These are phyloP conservation scores for Sarocladium brachiariae DNA, from an alignment of 2,329 filamentous ascomycete species.

Conservation along the genomic window DNA sequence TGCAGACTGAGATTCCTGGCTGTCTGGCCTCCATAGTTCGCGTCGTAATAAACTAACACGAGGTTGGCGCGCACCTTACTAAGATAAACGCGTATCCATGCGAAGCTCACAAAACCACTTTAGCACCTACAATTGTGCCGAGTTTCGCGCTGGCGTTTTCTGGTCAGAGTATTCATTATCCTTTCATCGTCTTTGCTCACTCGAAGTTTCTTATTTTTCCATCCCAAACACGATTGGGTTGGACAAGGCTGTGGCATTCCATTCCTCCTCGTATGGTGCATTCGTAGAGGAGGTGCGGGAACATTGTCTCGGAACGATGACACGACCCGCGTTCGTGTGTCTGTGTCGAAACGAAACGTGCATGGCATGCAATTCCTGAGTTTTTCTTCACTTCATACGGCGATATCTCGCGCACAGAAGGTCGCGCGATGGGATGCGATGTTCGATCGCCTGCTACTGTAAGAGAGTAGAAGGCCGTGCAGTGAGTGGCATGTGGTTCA, in stretches of 20 bases:
- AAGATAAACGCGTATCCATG: neutral
- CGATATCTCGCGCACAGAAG: no score
- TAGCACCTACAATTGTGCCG: no score
- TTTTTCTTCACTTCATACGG: no score
- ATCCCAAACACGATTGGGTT: neutral
- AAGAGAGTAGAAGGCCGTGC: neutral
- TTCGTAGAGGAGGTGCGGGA: conserved; percentile 5
- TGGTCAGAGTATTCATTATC: neutral
- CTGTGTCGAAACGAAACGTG: conserved; percentile 8
- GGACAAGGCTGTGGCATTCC: no score
- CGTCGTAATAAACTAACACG: conserved; percentile 4
- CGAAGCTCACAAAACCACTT: no score
- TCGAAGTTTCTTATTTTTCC: neutral
- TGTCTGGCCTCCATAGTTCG: no score
- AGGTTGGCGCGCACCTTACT: conserved; percentile 5
- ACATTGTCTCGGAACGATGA: neutral
- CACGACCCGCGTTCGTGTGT: neutral
- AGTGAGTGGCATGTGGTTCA: neutral
- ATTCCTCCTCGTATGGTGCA: neutral
- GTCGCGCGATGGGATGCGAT: no score
- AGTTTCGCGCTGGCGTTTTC: no score
- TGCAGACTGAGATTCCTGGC: neutral
- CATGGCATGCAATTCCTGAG: neutral
- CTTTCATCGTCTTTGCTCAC: no score
- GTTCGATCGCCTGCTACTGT: no score